Base-by-base conservation (phyloP, 2,329 filamentous ascomycete genomes). In the Rhinocladiella similis region DNA sequence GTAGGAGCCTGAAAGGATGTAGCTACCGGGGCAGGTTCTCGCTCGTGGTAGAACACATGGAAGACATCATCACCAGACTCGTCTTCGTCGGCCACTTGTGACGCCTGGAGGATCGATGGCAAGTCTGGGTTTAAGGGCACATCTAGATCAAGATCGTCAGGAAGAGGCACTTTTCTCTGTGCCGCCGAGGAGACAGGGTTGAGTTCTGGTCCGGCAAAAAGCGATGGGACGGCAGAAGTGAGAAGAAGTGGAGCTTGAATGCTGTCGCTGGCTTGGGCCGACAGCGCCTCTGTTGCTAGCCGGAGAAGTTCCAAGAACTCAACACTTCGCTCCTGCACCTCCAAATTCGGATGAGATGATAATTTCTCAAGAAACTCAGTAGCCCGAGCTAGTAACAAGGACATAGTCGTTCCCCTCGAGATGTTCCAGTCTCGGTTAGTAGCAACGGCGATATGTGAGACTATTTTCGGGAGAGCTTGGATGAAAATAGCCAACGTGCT, bases 281-380 rank as follows among this genome's bases (percentile, higher is more conserved):
- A 69, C 35, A 78, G 62, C 39, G 93, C 91, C 74, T 99, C 94
- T 1, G 86, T 85, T 1, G 90, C 91, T 43, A 99, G 79, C 56
- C 91, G 91, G 67, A 97, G 83, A 12, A 97, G 80, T 69, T 99
- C 94, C 0, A 91, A 82, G 65, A 96, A 95, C 69, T 97, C 92
- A 1, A 97, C 92, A 2, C 92, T 88, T 54, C 94, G 85, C 72
- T 97, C 94, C 73, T 99, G 94, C 3, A 99, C 91, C 69, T 99
- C 94, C 1, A 99, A 80, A 66, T 86, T 90, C 0, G 93, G 92
- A 70, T 97, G 91, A 39, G 87, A 80, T 0, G 86, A 85, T 14
- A 97, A 73, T 1, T 86, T 83, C 66, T 97, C 92, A 19, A 96
- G 77, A 47, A 90, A 88, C 69, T 94, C 84, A 18, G 96, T 83